phyloP scores from a whole-genome alignment of 192 early-diverging fungal species.

The Backusella circina region DNA sequence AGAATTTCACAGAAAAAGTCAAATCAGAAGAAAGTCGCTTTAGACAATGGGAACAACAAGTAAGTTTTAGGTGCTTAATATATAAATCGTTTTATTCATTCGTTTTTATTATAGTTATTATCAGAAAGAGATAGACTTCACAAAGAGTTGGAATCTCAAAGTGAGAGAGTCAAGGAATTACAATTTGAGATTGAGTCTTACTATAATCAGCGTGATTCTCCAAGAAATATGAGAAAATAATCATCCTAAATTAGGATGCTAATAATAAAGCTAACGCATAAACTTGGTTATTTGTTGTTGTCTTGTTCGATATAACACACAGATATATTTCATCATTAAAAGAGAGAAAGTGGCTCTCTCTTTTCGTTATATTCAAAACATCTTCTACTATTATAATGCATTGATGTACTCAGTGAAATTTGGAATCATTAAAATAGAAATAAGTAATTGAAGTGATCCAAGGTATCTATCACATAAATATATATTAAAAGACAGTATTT shows the following conservation, averaged over 20 bases:
- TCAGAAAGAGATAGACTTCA: slow-evolving; percentile 96
- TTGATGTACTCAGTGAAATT: no score
- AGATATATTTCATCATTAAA: no score
- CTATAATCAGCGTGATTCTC: slow-evolving; percentile 28
- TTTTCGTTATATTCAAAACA: no score
- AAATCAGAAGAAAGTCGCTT: slow-evolving; percentile 93
- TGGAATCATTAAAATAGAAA: no score
- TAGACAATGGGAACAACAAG: slow-evolving; percentile 95
- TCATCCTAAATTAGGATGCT: not conserved
- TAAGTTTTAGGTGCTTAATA: slow-evolving; percentile 11
- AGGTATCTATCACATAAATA: no score
- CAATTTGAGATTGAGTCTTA: slow-evolving; percentile 70
- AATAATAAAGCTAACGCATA: no score
- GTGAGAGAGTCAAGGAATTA: slow-evolving; percentile 85
- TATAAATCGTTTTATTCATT: not conserved
- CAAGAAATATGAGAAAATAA: slow-evolving; percentile 30
- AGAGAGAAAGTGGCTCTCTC: no score
- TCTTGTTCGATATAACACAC: no score
- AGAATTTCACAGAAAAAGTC: slow-evolving; percentile 97
- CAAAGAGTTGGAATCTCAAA: slow-evolving; percentile 94
- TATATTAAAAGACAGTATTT: no score
- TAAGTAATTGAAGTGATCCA: no score
- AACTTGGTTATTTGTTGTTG: no score
- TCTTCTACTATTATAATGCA: no score
- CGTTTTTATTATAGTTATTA: slow-evolving; percentile 31